phyloP scores from a whole-genome alignment of 257 asterid species.

The Perilla frutescens region DNA sequence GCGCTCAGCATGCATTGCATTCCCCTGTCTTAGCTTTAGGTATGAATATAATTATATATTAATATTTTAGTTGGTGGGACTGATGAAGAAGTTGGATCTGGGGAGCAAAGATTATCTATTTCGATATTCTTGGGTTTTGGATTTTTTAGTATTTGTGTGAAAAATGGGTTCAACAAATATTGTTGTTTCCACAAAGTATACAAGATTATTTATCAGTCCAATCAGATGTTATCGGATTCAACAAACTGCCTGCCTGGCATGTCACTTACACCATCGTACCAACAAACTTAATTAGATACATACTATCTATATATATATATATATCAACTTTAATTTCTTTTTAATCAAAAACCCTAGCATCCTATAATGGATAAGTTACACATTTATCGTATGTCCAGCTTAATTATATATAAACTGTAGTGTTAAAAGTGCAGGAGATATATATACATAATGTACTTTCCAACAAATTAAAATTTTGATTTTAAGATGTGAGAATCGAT shows the following conservation, averaged over 20 bases:
- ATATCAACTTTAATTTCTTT: no score
- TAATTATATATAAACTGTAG: no score
- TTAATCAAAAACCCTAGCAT: no score
- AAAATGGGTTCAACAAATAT: not conserved
- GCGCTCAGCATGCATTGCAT: no score
- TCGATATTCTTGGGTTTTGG: conserved; percentile 30
- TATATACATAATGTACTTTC: no score
- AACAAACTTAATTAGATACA: not conserved
- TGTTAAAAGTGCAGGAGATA: no score
- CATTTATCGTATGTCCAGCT: no score
- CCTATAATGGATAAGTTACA: no score
- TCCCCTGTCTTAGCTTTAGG: no score
- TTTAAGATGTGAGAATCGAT: no score
- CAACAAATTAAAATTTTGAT: no score
- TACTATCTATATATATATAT: no score
- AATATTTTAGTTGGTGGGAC: conserved; percentile 34
- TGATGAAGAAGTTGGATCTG: conserved; percentile 5
- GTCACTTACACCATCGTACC: not conserved
- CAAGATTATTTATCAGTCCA: conserved; percentile 2
- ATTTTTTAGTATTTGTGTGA: not conserved
- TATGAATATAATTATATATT: not conserved
- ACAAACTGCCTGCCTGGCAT: not conserved
- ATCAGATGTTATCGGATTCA: not conserved
- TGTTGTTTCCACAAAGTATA: not conserved
- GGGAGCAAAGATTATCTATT: conserved; percentile 39